Base-by-base conservation (phyloP, 768 basidiomycete genomes). In the Floccularia luteovirens region DNA sequence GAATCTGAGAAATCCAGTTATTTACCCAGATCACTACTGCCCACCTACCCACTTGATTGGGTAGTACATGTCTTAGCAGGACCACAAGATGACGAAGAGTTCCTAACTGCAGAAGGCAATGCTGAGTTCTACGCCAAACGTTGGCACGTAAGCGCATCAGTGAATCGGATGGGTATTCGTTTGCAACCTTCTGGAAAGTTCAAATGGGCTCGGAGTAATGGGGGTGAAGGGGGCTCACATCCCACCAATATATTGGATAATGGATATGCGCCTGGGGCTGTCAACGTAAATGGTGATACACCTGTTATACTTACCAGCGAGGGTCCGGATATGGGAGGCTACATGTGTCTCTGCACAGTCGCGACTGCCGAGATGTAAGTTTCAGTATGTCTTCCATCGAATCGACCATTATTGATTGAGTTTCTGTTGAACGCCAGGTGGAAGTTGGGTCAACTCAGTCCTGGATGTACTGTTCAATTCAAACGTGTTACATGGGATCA, bases 231-330 rank as follows among this genome's bases (percentile, higher is more conserved):
- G 1, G 82, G 81, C 0, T 72, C 75, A 12, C 82, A 84, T 48
- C 79, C 80, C 0, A 74, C 73, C 28, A 84, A 84, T 45, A 77
- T 82, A 24, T 64, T 80, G 14, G 75, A 80, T 43, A 78, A 77
- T 33, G 75, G 70, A 3, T 80, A 81, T 46, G 69, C 70, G 0
- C 51, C 60, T 17, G 78, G 77, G 4, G 61, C 70, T 1, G 48
- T 82, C 43, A 81, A 82, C 47, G 42, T 81, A 38, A 84, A 83
- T 47, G 81, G 81, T 1, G 81, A 84, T 50, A 81, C 78, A 0
- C 80, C 82, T 0, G 77, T 82, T 2, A 72, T 82, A n/a, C 57
- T 82, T 37, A 67, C 69, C 3, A 66, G 68, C 20, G 82, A 82
- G 49, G 75, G 74, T 0, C 78, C 77, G 0, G 75, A 77, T 53